Evolutionary conservation across 108 stramenopile genomes (phyloP).

Genomic region (Skeletonema menzelii): DNA sequence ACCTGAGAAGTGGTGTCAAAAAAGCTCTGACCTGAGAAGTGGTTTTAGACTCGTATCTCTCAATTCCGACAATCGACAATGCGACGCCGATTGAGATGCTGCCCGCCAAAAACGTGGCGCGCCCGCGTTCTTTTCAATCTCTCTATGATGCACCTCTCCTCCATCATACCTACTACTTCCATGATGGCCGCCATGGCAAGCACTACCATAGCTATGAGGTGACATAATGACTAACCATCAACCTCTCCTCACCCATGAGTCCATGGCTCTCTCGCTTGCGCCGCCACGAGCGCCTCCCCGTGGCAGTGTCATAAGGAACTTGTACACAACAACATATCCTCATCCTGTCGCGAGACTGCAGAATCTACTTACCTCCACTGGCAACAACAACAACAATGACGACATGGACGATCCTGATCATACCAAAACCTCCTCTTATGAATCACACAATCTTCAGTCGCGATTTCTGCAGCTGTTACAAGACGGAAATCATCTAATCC

Average conservation of each 20-base stretch:
- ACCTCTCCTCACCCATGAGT: conserved; percentile 55
- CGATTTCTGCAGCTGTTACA: conserved; percentile 8
- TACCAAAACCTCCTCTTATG: conserved; percentile 8
- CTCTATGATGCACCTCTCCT: too few relatives aligned
- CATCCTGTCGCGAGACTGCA: background rate
- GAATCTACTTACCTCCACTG: background rate
- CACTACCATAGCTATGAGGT: too few relatives aligned
- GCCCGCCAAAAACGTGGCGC: too few relatives aligned
- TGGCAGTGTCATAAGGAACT: conserved; percentile 33
- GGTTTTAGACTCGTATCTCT: too few relatives aligned
- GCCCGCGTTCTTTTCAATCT: too few relatives aligned
- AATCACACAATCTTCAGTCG: conserved; percentile 14
- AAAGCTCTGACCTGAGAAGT: too few relatives aligned
- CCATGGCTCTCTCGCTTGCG: conserved; percentile 55
- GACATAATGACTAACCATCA: conserved; percentile 5
- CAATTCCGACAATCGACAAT: too few relatives aligned
- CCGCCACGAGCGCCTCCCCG: conserved; percentile 66
- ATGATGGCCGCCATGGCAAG: too few relatives aligned
- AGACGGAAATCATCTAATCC: conserved; percentile 5
- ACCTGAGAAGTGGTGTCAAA: too few relatives aligned
- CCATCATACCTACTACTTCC: too few relatives aligned
- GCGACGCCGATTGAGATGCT: too few relatives aligned
- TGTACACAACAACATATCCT: conserved; percentile 23
- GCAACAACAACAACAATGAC: background rate
- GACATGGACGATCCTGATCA: background rate